Conservation (phyloP, 2,329 filamentous ascomycete genomes). For the Volutella citrinella region DNA sequence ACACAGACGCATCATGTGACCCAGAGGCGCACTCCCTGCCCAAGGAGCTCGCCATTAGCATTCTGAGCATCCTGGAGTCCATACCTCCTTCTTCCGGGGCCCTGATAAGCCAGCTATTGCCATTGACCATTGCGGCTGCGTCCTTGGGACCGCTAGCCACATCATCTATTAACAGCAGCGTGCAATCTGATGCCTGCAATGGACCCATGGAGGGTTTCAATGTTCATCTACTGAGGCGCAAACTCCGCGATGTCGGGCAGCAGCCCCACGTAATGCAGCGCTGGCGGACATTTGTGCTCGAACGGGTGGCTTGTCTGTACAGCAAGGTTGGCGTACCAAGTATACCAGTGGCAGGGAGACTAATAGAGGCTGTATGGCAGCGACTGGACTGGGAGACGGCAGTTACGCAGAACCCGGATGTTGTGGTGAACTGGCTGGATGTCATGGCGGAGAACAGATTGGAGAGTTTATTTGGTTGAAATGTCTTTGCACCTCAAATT, state of each 20-base stretch:
- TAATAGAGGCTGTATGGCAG: neutral
- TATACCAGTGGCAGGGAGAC: neutral
- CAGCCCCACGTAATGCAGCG: neutral
- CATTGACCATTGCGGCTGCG: neutral
- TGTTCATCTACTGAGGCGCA: neutral
- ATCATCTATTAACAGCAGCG: neutral
- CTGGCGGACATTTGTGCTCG: neutral
- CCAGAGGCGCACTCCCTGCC: neutral
- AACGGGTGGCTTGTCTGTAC: neutral
- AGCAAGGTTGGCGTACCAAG: neutral
- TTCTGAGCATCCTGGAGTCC: neutral
- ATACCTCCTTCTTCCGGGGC: neutral
- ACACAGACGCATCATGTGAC: neutral
- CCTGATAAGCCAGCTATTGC: neutral
- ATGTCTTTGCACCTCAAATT: no score
- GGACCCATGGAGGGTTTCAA: neutral
- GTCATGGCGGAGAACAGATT: neutral
- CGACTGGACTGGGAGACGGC: neutral
- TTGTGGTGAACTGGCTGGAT: neutral
- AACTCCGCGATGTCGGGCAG: neutral
- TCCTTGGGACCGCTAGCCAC: neutral
- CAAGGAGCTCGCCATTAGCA: neutral
- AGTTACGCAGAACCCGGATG: neutral
- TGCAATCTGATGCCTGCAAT: neutral
- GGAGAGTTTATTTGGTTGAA: neutral